Evolutionary conservation across 1,284 basidiomycete genomes (phyloP).

Genomic region (Kalmanozyma brasiliensis): DNA sequence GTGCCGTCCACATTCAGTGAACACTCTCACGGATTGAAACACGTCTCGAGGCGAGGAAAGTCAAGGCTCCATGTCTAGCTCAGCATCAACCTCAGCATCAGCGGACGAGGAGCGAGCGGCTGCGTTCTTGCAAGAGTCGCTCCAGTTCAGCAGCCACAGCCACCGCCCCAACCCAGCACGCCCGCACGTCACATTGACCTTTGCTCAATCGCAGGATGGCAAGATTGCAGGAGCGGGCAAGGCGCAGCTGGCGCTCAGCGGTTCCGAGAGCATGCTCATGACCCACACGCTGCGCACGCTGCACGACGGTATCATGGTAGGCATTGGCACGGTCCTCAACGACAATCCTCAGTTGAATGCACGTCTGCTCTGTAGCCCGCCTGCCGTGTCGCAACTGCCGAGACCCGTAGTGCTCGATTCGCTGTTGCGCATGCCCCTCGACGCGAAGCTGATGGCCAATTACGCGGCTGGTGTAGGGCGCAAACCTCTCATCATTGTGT

Average conservation of each 20-base stretch:
- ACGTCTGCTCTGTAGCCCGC: slow-evolving; percentile 29
- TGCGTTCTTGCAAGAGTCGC: slow-evolving; percentile 13
- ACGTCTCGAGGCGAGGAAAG: no score
- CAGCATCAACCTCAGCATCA: background rate
- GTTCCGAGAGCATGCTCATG: slow-evolving; percentile 89
- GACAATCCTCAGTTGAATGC: slow-evolving; percentile 92
- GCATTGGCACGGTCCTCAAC: slow-evolving; percentile 87
- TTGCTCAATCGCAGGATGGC: slow-evolving; percentile 92
- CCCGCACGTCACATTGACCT: slow-evolving; percentile 79
- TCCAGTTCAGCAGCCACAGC: slow-evolving; percentile 4
- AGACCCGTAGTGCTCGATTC: slow-evolving; percentile 87
- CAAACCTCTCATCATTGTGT: slow-evolving; percentile 79
- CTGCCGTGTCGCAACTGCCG: slow-evolving; percentile 71
- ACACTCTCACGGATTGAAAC: no score
- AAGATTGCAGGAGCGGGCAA: slow-evolving; percentile 85
- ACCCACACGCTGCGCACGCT: slow-evolving; percentile 83
- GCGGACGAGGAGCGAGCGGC: slow-evolving; percentile 16
- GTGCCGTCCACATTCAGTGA: no score
- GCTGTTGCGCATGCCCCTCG: slow-evolving; percentile 75
- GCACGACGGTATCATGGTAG: slow-evolving; percentile 92
- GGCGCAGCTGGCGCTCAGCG: slow-evolving; percentile 82
- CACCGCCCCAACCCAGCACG: no score
- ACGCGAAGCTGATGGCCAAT: slow-evolving; percentile 81
- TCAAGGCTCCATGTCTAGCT: no score
- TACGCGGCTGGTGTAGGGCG: slow-evolving; percentile 74